Percentiles rank a stretch among this genome's conserved stretches.
These are phyloP conservation scores for Cystobasidium tubakii DNA, from an alignment of 768 basidiomycete genomes.

Conservation along the genomic window DNA sequence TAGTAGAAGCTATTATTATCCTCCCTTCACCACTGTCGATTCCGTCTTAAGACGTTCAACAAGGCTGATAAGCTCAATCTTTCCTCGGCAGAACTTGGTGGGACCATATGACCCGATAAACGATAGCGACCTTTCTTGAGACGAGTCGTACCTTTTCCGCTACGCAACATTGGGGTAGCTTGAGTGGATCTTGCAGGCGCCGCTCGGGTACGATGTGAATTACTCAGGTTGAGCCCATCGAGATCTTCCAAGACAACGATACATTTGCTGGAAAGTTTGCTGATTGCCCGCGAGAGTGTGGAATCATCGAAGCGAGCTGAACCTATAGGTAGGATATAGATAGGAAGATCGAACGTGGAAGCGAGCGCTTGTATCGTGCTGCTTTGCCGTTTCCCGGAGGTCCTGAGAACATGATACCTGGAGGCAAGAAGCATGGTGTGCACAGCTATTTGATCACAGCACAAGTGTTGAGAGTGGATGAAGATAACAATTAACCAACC, in stretches of 20 bases:
- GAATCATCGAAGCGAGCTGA: neutral
- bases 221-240: neutral
- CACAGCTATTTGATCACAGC: too few relatives aligned
- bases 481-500: too few relatives aligned
- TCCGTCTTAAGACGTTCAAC: neutral
- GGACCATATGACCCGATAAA: too few relatives aligned
- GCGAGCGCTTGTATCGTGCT: conserved; percentile 19
- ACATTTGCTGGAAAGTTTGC: neutral
- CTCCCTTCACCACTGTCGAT: conserved; percentile 5
- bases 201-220: neutral
- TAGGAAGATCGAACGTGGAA: neutral
- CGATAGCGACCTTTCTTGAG: too few relatives aligned
- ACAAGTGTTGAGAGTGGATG: too few relatives aligned
- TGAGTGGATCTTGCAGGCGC: neutral
- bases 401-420: neutral
- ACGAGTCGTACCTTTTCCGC: too few relatives aligned
- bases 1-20: conserved; percentile 11
- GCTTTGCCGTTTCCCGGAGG: conserved; percentile 20
- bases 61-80: neutral
- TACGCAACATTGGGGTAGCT: too few relatives aligned
- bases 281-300: neutral
- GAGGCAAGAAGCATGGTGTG: neutral
- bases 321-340: conserved; percentile 14
- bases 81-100: too few relatives aligned
- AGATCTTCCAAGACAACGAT: conserved; percentile 14